These are phyloP conservation scores for Plasmopara halstedii DNA, from an alignment of 352 stramenopile species.

Conservation along the genomic window DNA sequence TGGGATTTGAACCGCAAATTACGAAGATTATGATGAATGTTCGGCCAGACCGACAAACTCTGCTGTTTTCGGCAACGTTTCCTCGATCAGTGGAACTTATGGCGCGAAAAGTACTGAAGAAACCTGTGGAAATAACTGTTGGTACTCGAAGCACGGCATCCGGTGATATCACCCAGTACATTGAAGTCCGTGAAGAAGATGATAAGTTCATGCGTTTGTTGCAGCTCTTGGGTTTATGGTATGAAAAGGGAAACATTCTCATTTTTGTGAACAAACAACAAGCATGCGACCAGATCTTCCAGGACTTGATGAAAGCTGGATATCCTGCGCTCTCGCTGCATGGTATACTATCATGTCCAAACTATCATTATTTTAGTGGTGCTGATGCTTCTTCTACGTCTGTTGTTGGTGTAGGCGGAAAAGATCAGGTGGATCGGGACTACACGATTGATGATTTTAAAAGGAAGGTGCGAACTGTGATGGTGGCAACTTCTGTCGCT, in stretches of 20 bases:
- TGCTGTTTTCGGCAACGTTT: conserved; percentile 99
- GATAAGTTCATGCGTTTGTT: conserved; percentile 99
- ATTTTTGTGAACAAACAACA: conserved; percentile 99
- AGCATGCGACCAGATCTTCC: conserved; percentile 94
- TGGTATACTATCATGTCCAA: conserved; percentile 57
- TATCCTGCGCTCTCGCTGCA: conserved; percentile 97
- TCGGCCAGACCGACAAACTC: conserved; percentile 84
- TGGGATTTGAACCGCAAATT: conserved; percentile 99
- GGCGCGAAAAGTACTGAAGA: conserved; percentile 85
- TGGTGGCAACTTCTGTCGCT: conserved; percentile 95
- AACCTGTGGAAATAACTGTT: conserved; percentile 96
- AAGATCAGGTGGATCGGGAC: conserved; percentile 99
- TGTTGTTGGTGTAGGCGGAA: conserved; percentile 68
- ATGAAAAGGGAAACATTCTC: conserved; percentile 96
- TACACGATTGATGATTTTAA: conserved; percentile 99
- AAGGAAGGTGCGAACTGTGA: conserved; percentile 87
- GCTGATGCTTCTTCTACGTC: conserved; percentile 7
- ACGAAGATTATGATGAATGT: conserved; percentile 93
- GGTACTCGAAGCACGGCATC: conserved; percentile 94
- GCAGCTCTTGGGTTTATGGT: conserved; percentile 93
- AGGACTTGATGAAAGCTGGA: conserved; percentile 94
- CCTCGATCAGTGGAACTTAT: conserved; percentile 89
- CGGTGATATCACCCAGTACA: conserved; percentile 96
- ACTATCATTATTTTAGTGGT: not conserved
- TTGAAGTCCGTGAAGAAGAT: conserved; percentile 97